Base-by-base conservation (phyloP, 441 rosid genomes). In the Jatropha multifida region DNA sequence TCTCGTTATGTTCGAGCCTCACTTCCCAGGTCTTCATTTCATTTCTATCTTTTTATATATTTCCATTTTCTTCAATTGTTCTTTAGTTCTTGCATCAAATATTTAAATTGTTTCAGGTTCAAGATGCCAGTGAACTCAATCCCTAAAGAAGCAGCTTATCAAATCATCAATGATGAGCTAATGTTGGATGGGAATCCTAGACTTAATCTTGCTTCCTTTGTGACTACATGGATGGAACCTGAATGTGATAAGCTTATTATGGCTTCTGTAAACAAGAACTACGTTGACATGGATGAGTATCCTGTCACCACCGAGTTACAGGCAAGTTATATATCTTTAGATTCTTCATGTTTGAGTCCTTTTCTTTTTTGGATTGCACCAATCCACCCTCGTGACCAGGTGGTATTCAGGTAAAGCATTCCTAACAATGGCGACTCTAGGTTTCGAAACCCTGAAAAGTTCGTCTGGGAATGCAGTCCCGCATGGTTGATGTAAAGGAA, bases 151-250 rank as follows among this genome's bases (percentile, higher is more conserved):
- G 94, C 94, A 3, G 92, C 94, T 0, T 86, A 46, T 77, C 94
- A 90, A 84, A 88, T 90, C 82, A 90, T 88, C 5, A 88, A 85
- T 69, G 94, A 90, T 42, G 94, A 90, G 80, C 86, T 90, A 63
- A 90, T 90, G 94, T 82, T 90, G 63, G 94, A 90, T 51, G 94
- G 94, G 0, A 88, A 88, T 61, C 94, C 94, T 0, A 81, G 94
- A 83, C 81, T 90, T 70, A 88, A 90, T 80, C 80, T 90, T 56
- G 92, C 97, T 14, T 94, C 98, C 2, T 94, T 94, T 49, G 98
- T 94, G 72, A 94, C 98, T 0, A 94, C 98, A 0, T 94, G 98
- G 98, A 94, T 94, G 98, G 97, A 94, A 71, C 96, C 97, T 7
- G 97, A 94, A 76, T 94, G 98, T 62, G 90, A 94, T 69, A 90